Conservation (phyloP, 305 asterid species). For the Rubia occidens region DNA sequence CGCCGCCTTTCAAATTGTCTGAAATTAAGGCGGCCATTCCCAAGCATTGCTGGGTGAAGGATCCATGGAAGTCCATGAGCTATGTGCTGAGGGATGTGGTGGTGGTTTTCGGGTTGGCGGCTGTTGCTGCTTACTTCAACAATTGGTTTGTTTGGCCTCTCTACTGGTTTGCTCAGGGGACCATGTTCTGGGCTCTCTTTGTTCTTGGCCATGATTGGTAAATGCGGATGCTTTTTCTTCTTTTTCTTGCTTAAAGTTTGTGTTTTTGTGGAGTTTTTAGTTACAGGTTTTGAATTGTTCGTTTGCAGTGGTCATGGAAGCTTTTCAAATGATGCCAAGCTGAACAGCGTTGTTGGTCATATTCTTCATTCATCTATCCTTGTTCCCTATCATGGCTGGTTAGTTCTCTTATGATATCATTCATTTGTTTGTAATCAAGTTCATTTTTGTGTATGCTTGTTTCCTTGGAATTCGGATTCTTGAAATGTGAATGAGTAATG, state of each 20-base stretch:
- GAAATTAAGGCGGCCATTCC: slow-evolving; percentile 85
- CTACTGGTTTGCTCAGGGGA: slow-evolving; percentile 85
- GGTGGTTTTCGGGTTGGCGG: slow-evolving; percentile 49
- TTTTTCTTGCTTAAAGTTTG: background rate
- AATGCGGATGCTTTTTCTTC: background rate
- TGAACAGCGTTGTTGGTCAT: slow-evolving; percentile 80
- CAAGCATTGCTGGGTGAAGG: slow-evolving; percentile 90
- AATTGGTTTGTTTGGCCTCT: slow-evolving; percentile 71
- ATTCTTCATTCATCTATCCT: slow-evolving; percentile 81
- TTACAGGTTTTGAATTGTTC: background rate
- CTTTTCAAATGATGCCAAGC: slow-evolving; percentile 50
- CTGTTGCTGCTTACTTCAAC: slow-evolving; percentile 48
- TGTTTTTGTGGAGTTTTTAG: background rate
- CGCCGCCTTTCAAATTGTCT: slow-evolving; percentile 73
- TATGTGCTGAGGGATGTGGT: slow-evolving; percentile 58
- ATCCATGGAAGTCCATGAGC: slow-evolving; percentile 63
- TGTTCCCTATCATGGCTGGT: slow-evolving; percentile 98
- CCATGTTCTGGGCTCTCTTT: slow-evolving; percentile 95
- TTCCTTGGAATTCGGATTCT: background rate
- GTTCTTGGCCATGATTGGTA: slow-evolving; percentile 98
- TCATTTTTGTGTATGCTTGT: slow-evolving; percentile 4
- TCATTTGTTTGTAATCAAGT: background rate
- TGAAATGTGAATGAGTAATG: background rate
- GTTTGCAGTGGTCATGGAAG: slow-evolving; percentile 90
- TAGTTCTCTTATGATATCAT: slow-evolving; percentile 13